Base-by-base conservation (phyloP, 1,284 basidiomycete species). In the Pseudozyma thailandica region DNA sequence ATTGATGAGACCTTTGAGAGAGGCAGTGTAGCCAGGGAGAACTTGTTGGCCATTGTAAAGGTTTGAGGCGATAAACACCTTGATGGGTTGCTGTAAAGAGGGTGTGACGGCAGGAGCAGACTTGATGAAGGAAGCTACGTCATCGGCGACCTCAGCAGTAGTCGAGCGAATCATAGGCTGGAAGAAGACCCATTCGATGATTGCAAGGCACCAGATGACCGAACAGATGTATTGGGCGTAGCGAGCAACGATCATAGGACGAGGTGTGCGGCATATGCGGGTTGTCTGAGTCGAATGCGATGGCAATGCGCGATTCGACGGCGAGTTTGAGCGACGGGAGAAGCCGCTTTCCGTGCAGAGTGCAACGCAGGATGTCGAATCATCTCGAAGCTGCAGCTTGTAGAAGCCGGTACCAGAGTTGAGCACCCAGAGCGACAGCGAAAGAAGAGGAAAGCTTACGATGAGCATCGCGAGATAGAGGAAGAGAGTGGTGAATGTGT, bases 11-110 rank as follows among this genome's bases (percentile, higher is more conserved):
- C 23, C 25, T 28, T 72, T 48, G 46, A 80, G 57, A 2, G 71
- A 61, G 0, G 59, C 28, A 0, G 59, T 47, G 59, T 72, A 80
- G 13, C 50, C 33, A 6, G 78, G 78, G 16, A 80, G 44, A 27
- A 80, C 60, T 16, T 59, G 49, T 38, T 80, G 56, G 44, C 52
- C 64, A 57, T 80, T 76, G 77, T 74, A 72, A 12, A 80, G 58
- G 30, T 78, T 76, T 10, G 76, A 75, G 3, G 55, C 76, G 30
- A 78, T 74, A 44, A 66, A 78, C 27, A 71, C 57, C 25, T 61
- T 71, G 23, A 59, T 41, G 13, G 60, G 54, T 8, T 21, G 47
- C 16, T 50, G 10, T 12, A 39, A n/a, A 4, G 45, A 15, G 16
- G 27, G 6, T 25, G 12, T n/a, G 15, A 35, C 16, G 12, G 48